These are phyloP conservation scores for Apiotrichum veenhuisii DNA, from an alignment of 1,284 basidiomycete species.

Conservation along the genomic window DNA sequence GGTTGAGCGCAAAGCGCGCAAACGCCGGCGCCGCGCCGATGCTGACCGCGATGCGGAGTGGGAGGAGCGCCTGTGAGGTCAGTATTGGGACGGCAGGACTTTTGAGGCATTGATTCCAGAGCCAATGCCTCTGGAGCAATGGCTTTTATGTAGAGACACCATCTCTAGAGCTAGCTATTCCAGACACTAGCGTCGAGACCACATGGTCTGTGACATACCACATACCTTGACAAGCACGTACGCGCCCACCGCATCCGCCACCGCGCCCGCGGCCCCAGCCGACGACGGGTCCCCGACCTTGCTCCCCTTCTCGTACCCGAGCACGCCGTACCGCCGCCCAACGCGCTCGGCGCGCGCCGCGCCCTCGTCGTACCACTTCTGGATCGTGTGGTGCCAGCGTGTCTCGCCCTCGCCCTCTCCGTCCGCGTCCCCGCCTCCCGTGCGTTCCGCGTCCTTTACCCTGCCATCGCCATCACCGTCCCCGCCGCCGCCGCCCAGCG, in stretches of 20 bases:
- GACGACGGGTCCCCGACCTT: constrained; percentile 1
- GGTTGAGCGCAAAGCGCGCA: constrained; percentile 53
- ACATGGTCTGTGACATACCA: no score
- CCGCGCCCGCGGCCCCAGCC: constrained; percentile 22
- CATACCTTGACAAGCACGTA: constrained; percentile 78
- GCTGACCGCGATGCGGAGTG: constrained; percentile 69
- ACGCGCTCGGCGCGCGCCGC: constrained; percentile 66
- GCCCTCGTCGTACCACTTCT: constrained; percentile 69
- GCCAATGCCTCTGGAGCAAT: no score
- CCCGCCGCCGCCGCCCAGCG: constrained; percentile 1
- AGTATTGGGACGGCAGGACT: neutral
- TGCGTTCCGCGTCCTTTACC: no score
- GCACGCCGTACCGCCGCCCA: constrained; percentile 72
- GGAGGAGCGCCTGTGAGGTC: constrained; percentile 64
- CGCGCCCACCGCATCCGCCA: constrained; percentile 62
- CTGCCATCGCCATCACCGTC: constrained; percentile 1
- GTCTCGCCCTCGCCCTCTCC: constrained; percentile 37
- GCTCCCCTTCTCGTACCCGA: constrained; percentile 64
- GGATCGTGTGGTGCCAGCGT: constrained; percentile 35
- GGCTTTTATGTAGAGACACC: no score
- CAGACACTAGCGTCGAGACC: neutral
- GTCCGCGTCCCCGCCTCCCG: constrained; percentile 30
- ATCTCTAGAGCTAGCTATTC: no score
- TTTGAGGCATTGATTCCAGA: no score
- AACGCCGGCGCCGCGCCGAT: constrained; percentile 72